phyloP scores from a whole-genome alignment of 73 alveolate genomes.

The Halteria grandinella region DNA sequence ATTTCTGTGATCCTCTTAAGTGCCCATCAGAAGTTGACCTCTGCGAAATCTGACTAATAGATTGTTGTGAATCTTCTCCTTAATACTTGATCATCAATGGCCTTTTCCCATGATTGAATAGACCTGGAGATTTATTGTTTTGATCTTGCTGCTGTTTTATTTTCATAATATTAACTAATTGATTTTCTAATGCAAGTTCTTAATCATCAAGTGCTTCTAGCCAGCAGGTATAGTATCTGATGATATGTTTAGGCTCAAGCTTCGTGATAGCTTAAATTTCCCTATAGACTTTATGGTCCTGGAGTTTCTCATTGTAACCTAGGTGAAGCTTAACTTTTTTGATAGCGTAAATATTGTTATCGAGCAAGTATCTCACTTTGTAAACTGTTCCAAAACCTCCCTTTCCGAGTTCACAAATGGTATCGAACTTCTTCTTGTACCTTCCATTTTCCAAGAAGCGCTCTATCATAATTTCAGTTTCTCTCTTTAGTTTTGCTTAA shows the following conservation, averaged over 20 bases:
- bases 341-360: constrained; percentile 85
- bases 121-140: too few relatives aligned
- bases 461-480: too few relatives aligned
- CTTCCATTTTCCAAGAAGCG: constrained; percentile 78
- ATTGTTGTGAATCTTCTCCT: too few relatives aligned
- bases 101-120: too few relatives aligned
- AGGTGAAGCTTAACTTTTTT: constrained; percentile 78
- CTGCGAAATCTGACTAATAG: too few relatives aligned
- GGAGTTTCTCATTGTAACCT: constrained; percentile 71
- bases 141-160: background rate
- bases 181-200: background rate
- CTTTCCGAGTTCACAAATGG: constrained; percentile 76
- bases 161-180: background rate
- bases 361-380: constrained; percentile 75
- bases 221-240: constrained; percentile 86
- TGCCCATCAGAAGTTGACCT: too few relatives aligned
- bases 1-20: too few relatives aligned
- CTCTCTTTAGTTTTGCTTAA: too few relatives aligned
- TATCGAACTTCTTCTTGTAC: constrained; percentile 65
- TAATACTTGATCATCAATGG: too few relatives aligned
- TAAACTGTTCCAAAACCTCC: constrained; percentile 94
- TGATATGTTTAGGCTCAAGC: constrained; percentile 78
- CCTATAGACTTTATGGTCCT: constrained; percentile 77
- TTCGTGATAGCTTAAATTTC: constrained; percentile 82
- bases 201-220: constrained; percentile 59